These are phyloP conservation scores for Salix caprea DNA, from an alignment of 345 rosid genomes.

Conservation along the genomic window DNA sequence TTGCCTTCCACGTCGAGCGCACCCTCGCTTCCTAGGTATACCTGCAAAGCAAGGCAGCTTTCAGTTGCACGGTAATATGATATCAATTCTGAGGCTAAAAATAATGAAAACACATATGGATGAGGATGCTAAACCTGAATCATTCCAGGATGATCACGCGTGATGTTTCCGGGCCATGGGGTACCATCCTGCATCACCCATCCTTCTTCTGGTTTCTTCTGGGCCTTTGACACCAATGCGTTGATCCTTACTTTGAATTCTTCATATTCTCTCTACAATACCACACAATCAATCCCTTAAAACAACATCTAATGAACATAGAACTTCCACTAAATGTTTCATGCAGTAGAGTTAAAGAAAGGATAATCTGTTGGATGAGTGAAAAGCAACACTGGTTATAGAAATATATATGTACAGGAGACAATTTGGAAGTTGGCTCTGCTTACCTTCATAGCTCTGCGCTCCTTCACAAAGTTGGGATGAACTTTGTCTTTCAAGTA, in stretches of 20 bases:
- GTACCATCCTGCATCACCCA: constrained; percentile 99
- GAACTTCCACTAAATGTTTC: not conserved
- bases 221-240: constrained; percentile 87
- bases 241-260: constrained; percentile 94
- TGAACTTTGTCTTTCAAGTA: constrained; percentile 93
- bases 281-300: not conserved
- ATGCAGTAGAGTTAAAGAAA: not conserved
- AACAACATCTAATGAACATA: no score
- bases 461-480: constrained; percentile 90
- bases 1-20: constrained; percentile 90
- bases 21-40: constrained; percentile 89
- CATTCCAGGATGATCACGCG: constrained; percentile 99
- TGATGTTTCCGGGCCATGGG: constrained; percentile 98
- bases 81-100: not conserved
- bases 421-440: not conserved
- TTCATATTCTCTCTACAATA: constrained; percentile 81
- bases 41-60: constrained; percentile 39
- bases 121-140: constrained; percentile 57
- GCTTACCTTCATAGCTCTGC: constrained; percentile 93
- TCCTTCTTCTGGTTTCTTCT: constrained; percentile 97
- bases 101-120: not conserved
- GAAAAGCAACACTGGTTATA: no score
- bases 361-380: no score
- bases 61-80: not conserved
- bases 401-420: no score